Percentiles rank a stretch among this genome's conserved stretches.
Conservation (phyloP, 2,329 filamentous ascomycete species). For the Chrysoporthe austroafricana region DNA sequence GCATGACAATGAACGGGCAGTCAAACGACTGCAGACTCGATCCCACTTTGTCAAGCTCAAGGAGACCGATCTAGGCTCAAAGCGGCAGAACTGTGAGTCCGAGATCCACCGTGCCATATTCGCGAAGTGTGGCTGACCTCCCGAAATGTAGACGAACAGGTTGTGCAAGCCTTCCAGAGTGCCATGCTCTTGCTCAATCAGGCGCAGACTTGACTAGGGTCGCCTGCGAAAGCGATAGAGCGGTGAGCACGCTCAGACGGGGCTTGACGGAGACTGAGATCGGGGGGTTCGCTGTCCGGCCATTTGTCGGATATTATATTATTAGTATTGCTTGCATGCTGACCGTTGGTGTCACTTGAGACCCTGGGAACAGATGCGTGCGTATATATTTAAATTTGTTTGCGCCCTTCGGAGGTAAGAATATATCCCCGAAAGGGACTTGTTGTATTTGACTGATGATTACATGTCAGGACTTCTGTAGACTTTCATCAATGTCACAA, state of each 20-base stretch:
- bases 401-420: not conserved
- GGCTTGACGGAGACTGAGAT: not conserved
- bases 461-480: not conserved
- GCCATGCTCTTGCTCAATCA: constrained; percentile 58
- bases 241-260: not conserved
- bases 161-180: constrained; percentile 66
- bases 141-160: constrained; percentile 52
- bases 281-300: not conserved
- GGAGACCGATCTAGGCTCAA: constrained; percentile 72
- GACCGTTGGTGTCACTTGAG: not conserved
- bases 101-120: not conserved
- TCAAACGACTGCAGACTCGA: constrained; percentile 81
- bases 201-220: constrained; percentile 3
- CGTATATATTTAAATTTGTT: not conserved
- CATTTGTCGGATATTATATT: not conserved
- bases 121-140: constrained; percentile 3
- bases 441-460: not conserved
- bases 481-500: not conserved
- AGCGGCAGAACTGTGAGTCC: constrained; percentile 77
- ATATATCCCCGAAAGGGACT: not conserved
- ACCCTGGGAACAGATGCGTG: not conserved
- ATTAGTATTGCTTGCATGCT: not conserved
- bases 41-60: constrained; percentile 75
- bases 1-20: constrained; percentile 76
- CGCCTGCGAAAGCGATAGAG: not conserved